Evolutionary conservation across 257 asterid genomes (phyloP).

Genomic region (Eustoma russellianum): DNA sequence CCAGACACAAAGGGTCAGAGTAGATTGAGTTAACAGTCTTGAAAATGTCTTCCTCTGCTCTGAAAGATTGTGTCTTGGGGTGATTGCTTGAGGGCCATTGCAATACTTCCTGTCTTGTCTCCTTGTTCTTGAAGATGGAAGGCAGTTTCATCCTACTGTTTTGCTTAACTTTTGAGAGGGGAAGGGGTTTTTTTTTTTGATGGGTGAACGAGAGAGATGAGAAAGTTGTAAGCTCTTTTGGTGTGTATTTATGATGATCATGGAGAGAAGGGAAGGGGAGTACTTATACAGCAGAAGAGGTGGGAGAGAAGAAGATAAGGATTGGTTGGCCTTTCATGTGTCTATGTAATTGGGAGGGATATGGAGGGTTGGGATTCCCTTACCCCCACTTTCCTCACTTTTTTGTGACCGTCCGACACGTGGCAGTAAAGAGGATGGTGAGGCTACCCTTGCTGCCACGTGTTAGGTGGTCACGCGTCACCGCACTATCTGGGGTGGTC

Average conservation of each 20-base stretch:
- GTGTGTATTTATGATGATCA: conserved; percentile 38
- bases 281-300: conserved; percentile 11
- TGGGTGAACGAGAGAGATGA: conserved; percentile 2
- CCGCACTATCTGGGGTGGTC: no score
- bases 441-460: no score
- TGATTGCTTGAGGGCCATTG: conserved; percentile 36
- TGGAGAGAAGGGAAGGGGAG: conserved; percentile 13
- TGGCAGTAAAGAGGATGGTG: no score
- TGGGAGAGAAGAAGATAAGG: conserved; percentile 18
- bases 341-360: conserved; percentile 15
- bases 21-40: conserved; percentile 64
- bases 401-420: no score
- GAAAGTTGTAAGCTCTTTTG: conserved; percentile 10
- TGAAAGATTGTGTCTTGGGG: conserved; percentile 27
- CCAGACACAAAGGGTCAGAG: conserved; percentile 39
- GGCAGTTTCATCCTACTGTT: conserved; percentile 29
- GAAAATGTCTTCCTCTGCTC: conserved; percentile 23
- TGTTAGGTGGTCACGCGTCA: no score
- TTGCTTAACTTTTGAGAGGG: not conserved
- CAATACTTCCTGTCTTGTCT: conserved; percentile 9
- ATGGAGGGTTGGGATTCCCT: conserved; percentile 5
- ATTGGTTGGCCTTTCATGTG: conserved; percentile 38
- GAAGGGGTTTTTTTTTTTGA: not conserved
- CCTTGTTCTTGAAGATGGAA: conserved; percentile 27
- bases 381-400: no score